Base-by-base conservation (phyloP, 1,284 basidiomycete species). In the Anthracocystis walkeri region DNA sequence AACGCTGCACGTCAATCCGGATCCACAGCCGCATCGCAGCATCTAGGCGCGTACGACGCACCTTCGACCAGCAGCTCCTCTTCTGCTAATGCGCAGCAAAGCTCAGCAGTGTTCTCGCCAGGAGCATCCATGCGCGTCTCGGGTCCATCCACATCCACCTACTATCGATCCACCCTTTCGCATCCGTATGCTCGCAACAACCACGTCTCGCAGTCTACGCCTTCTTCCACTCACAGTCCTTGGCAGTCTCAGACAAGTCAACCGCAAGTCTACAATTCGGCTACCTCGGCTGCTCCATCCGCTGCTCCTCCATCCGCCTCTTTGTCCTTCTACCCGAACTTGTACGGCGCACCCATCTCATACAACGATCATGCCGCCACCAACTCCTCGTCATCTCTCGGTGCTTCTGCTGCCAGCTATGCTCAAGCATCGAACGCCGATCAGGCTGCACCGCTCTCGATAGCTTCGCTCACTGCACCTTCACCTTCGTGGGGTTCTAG, bases 401-500 rank as follows among this genome's bases (percentile, higher is more conserved):
- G 27, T 14, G 46, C 59, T 1, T 38, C 63, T 4, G 44, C 53
- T 35, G 27, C 53, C n/a, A 42, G 51, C 38, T 59, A 55, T 23
- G 46, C 44, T 4, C 56, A 66, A 11, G 10, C 29, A 6, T 23
- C 59, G 16, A 38, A 3, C 16, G 45, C 33, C 1, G 54, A 56
- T 18, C 52, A 49, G 14, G 33, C 45, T 8, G 58, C 71, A 27
- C 62, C 65, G 0, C 46, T 74, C 5, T 69, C 71, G 18, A 69
- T 74, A 42, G 58, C 66, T 16, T 69, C 71, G 23, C 66, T 74
- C 46, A 69, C 71, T 1, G 58, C 45, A 12, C 61, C 71, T 1
- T 74, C 71, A 6, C 71, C 71, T 31, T 74, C 71, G 12, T 74
- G 71, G 71, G 58, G 63, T 4, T 65, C 65, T 21, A 65, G 65